Conservation (phyloP, 1,284 basidiomycete species). For the Ganoderma lingzhi region DNA sequence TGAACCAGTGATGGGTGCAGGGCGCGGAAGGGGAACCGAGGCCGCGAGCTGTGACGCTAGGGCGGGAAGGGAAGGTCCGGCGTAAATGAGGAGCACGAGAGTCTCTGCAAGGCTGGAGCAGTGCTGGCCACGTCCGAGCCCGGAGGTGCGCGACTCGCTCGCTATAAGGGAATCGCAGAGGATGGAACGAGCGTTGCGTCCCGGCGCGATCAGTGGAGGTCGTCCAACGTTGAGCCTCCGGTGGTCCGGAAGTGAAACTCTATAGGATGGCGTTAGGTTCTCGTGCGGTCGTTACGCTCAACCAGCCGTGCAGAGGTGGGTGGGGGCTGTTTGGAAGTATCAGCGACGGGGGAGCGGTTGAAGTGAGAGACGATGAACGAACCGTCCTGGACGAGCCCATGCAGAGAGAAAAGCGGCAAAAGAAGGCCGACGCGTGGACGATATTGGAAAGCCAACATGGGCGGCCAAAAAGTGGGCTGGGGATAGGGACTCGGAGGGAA, state of each 20-base stretch:
- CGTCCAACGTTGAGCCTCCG: neutral
- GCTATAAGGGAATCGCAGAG: neutral
- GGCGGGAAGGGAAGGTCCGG: neutral
- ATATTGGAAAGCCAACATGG: neutral
- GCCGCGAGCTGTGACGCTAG: neutral
- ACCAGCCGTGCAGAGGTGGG: neutral
- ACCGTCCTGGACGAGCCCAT: neutral
- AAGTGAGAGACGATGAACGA: neutral
- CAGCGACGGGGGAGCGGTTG: neutral
- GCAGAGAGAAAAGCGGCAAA: neutral
- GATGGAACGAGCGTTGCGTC: neutral
- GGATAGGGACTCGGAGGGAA: neutral
- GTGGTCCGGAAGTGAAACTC: neutral
- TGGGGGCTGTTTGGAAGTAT: neutral
- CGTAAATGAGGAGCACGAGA: slow-evolving; percentile 1
- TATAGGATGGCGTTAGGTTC: neutral
- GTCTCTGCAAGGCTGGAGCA: neutral
- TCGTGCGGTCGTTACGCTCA: neutral
- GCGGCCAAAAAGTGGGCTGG: neutral
- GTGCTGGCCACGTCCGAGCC: neutral
- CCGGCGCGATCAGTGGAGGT: neutral
- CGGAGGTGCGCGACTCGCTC: neutral
- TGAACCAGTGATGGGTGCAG: neutral
- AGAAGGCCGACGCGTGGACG: slow-evolving; percentile 1
- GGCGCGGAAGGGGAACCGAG: neutral